phyloP scores from a whole-genome alignment of 306 rosid genomes.

The Citrullus amarus region DNA sequence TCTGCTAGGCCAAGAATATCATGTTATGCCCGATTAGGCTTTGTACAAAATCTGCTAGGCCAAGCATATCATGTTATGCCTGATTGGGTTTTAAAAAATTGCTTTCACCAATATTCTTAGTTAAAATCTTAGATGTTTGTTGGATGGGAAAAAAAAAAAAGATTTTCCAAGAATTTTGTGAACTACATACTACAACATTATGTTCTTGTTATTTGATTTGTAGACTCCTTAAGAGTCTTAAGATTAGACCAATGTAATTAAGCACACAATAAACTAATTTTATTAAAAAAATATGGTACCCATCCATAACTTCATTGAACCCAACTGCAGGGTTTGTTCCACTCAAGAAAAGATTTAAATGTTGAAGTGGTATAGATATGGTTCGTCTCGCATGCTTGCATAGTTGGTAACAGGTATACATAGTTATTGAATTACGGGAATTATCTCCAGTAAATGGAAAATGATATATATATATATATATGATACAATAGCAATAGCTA shows the following conservation, averaged over 20 bases:
- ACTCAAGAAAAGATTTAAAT: conserved; percentile 11
- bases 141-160: neutral
- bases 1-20: neutral
- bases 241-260: neutral
- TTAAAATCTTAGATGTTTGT: neutral
- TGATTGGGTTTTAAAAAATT: neutral
- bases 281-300: neutral
- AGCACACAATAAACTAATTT: neutral
- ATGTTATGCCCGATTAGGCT: neutral
- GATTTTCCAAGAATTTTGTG: neutral
- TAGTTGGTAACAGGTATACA: conserved; percentile 3
- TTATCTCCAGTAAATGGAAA: neutral
- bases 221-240: neutral
- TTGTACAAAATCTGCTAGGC: too few species aligned
- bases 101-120: neutral
- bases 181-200: neutral
- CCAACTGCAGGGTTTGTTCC: conserved; percentile 12
- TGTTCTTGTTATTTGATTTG: neutral
- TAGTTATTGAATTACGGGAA: conserved; percentile 2
- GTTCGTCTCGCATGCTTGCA: conserved; percentile 9
- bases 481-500: neutral
- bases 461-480: too few species aligned
- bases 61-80: neutral
- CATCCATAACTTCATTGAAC: conserved; percentile 9
- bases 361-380: conserved; percentile 9